phyloP scores from a whole-genome alignment of 768 basidiomycete genomes.

The Mycena galopus region DNA sequence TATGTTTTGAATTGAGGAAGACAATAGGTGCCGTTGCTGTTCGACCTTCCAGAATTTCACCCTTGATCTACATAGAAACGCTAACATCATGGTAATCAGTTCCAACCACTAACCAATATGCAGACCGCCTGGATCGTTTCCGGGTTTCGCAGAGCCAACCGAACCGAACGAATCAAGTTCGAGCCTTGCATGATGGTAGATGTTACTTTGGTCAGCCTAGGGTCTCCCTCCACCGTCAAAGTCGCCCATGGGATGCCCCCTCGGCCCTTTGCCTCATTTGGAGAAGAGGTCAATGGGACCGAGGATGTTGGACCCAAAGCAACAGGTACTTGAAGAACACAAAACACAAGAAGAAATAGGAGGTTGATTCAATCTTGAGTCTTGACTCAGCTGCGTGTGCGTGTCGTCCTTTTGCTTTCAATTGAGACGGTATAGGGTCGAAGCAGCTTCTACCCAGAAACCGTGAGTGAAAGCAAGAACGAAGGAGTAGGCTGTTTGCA shows the following conservation, averaged over 20 bases:
- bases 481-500: too few species aligned
- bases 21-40: background rate
- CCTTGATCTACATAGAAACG: conserved; percentile 27
- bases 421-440: too few species aligned
- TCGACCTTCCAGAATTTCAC: conserved; percentile 13
- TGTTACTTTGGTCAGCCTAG: conserved; percentile 16
- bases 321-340: too few species aligned
- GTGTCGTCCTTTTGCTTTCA: too few species aligned
- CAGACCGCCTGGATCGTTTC: conserved; percentile 32
- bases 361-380: too few species aligned
- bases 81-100: background rate
- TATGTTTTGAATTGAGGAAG: conserved; percentile 26
- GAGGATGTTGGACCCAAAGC: too few species aligned
- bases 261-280: too few species aligned
- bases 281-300: too few species aligned
- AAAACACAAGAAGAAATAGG: too few species aligned
- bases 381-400: too few species aligned
- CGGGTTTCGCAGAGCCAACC: conserved; percentile 13
- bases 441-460: too few species aligned
- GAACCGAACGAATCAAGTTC: conserved; percentile 8
- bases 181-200: conserved; percentile 29
- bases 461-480: too few species aligned
- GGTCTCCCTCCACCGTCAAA: conserved; percentile 24
- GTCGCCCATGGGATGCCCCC: conserved; percentile 28
- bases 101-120: conserved; percentile 19